These are phyloP conservation scores for Candida palmyrensis DNA, from an alignment of 805 yeast species.

Conservation along the genomic window DNA sequence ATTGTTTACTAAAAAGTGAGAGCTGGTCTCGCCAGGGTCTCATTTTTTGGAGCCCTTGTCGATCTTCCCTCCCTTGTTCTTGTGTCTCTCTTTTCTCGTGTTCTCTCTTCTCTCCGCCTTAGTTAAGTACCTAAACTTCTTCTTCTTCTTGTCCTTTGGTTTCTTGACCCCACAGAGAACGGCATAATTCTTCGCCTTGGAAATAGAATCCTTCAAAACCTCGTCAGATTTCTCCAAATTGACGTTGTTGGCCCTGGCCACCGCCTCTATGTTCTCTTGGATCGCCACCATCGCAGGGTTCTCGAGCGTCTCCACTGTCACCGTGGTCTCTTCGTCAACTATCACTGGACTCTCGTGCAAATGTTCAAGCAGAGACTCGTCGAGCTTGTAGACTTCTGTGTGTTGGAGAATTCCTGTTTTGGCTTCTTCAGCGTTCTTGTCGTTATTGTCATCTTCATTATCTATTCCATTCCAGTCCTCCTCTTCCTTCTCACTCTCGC, in stretches of 20 bases:
- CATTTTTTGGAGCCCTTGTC: neutral
- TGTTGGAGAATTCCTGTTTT: conserved; percentile 41
- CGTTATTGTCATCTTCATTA: conserved; percentile 9
- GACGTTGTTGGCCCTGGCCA: conserved; percentile 66
- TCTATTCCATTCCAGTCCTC: conserved; percentile 9
- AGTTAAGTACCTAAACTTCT: conserved; percentile 82
- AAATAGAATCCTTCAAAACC: conserved; percentile 67
- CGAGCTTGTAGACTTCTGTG: conserved; percentile 32
- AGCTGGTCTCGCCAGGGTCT: no score
- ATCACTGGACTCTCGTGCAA: conserved; percentile 26
- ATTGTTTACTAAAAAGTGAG: no score
- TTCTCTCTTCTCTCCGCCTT: conserved; percentile 67
- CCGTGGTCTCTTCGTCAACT: conserved; percentile 42
- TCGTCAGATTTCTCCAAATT: conserved; percentile 62
- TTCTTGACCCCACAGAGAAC: conserved; percentile 51
- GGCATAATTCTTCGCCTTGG: conserved; percentile 81
- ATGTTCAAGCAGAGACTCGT: conserved; percentile 17
- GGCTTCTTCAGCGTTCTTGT: conserved; percentile 8
- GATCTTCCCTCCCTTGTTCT: conserved; percentile 6
- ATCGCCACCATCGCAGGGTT: conserved; percentile 36
- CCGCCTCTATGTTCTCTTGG: conserved; percentile 30
- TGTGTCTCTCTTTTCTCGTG: conserved; percentile 29
- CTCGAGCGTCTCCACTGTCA: conserved; percentile 35
- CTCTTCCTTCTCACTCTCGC: conserved; percentile 12
- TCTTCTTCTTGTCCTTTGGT: conserved; percentile 25